A percentile compares a stretch with the other conserved stretches of the same genome.
These are phyloP conservation scores for Trichoderma simmonsii DNA, from an alignment of 2,329 filamentous ascomycete genomes.

Conservation along the genomic window DNA sequence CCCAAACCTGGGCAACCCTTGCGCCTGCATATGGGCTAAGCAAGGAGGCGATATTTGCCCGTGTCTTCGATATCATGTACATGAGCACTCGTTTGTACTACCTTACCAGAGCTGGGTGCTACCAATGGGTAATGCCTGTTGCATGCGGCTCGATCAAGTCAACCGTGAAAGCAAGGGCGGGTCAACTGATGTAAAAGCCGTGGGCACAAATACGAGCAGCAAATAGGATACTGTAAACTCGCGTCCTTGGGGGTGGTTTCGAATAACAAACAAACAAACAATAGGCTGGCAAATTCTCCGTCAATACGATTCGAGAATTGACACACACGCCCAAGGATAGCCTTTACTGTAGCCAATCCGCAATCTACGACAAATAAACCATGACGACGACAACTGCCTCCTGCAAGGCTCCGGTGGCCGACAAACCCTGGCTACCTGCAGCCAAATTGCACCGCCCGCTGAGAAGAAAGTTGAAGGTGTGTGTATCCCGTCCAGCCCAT, in stretches of 20 bases:
- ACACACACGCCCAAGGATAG: neutral
- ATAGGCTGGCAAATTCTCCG: neutral
- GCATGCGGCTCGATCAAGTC: neutral
- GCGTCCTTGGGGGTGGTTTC: neutral
- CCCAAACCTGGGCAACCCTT: neutral
- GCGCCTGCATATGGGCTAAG: constrained; percentile 5
- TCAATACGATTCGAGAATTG: neutral
- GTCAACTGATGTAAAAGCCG: neutral
- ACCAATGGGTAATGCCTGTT: neutral
- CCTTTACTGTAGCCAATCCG: neutral
- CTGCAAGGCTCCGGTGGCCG: neutral
- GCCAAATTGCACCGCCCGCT: constrained; percentile 6
- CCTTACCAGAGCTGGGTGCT: neutral
- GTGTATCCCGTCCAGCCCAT: neutral
- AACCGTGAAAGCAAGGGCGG: neutral
- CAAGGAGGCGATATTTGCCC: constrained; percentile 3
- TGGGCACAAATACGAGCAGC: neutral
- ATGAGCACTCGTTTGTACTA: neutral
- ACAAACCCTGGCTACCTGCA: neutral
- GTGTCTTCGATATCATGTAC: neutral
- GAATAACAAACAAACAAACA: neutral
- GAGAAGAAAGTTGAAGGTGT: neutral
- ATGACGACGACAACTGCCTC: neutral
- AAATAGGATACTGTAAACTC: neutral
- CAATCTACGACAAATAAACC: neutral